A percentile compares a stretch with the other conserved stretches of the same genome.
These are phyloP conservation scores for Boletus pseudo-olivaceus DNA, from an alignment of 768 basidiomycete species.

Conservation along the genomic window DNA sequence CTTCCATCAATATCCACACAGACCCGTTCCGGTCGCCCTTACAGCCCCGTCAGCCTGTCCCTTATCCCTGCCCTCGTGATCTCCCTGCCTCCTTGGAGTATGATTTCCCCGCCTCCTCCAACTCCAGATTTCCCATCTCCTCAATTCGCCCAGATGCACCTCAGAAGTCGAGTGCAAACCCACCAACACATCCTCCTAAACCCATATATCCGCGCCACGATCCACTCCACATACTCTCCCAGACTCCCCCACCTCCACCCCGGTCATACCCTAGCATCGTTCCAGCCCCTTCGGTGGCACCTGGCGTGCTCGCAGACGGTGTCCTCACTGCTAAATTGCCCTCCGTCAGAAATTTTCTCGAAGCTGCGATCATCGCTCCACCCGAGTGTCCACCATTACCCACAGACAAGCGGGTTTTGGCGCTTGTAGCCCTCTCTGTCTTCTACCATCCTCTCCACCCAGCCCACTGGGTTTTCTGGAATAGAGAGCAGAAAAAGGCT, in stretches of 20 bases:
- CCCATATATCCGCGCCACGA: conserved; percentile 32
- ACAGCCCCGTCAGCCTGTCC: conserved; percentile 14
- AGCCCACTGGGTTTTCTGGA: conserved; percentile 67
- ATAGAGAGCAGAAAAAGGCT: conserved; percentile 41
- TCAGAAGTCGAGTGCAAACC: conserved; percentile 14
- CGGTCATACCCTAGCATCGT: conserved; percentile 20
- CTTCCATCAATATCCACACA: background rate
- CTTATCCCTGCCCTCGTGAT: conserved; percentile 14
- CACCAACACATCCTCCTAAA: conserved; percentile 22
- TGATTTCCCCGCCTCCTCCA: conserved; percentile 22
- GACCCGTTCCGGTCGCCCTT: conserved; percentile 13
- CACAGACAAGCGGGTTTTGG: conserved; percentile 44
- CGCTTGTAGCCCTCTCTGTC: conserved; percentile 59
- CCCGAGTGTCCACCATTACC: conserved; percentile 39
- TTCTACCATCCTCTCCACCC: conserved; percentile 52
- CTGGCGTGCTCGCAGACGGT: conserved; percentile 36
- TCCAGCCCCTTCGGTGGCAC: conserved; percentile 29
- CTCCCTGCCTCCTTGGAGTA: conserved; percentile 13
- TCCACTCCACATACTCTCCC: conserved; percentile 30
- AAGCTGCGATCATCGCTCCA: conserved; percentile 35
- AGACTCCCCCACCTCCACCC: conserved; percentile 15
- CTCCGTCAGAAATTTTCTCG: conserved; percentile 47
- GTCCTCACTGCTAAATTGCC: conserved; percentile 48
- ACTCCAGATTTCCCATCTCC: conserved; percentile 36
- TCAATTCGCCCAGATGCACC: conserved; percentile 35